Evolutionary conservation across 371 early-diverging fungal species (phyloP), one percentile per base, ranked within the genome.

Genomic region (Apophysomyces ossiformis): DNA sequence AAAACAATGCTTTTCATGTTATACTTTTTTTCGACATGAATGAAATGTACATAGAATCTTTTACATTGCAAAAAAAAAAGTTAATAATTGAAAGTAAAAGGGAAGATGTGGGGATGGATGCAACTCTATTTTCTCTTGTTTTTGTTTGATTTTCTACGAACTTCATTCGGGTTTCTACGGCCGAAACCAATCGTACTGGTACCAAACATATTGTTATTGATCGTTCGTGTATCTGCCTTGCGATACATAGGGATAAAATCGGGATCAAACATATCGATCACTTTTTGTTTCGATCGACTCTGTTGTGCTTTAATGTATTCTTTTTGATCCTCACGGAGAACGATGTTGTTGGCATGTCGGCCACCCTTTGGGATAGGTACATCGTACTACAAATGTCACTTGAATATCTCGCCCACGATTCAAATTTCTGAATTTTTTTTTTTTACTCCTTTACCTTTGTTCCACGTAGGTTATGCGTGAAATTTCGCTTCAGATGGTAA

Each of bases 311-410:
- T 76, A 61, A 88, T 72, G 71, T 89, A 95, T 70, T 95, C 96
- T 58, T 88, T 87, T 71, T 97, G 95, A 75, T 98, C 98, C 72
- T 95, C 97, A 58, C 96, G 87, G 44, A 96, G 79, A 35, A 99
- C 91, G 64, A 98, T 78, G 69, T 96, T 91, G 32, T 87, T 85
- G 67, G 77, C 72, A 56, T 88, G 79, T 57, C 89, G 86, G 35
- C 99, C 98, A 41, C 94, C 93, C 71, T 93, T 87, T 5, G 95
- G 90, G 9, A 77, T 72, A 3, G 98, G 97, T 57, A 98, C 90
- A 66, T 93, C 87, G 71, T 89, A 97, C 83, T 86, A 68, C 1
- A 39, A 15, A 43, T 16, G 56, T 26, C 32, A 26, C 32, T 26
- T 26, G 1, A 26, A 26, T 26, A 26, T 26, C 32, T 2, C 32